Conservation (phyloP, 2,329 filamentous ascomycete genomes). For the Blastomyces silverae region DNA sequence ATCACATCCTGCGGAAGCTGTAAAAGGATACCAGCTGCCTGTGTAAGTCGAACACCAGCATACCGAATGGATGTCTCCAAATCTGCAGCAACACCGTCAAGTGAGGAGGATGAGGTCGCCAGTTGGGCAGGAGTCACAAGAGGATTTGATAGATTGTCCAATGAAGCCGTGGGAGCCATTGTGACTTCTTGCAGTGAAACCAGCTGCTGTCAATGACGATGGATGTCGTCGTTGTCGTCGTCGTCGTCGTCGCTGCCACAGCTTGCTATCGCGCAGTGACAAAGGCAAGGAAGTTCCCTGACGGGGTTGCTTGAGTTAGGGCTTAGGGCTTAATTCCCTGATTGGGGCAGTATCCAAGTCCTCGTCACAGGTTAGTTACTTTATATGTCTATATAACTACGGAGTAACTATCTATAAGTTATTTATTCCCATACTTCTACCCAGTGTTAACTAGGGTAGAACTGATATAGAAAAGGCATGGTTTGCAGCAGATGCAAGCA, state of each 20-base stretch:
- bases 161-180: constrained; percentile 25
- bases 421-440: no score
- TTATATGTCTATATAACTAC: no score
- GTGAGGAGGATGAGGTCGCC: constrained; percentile 38
- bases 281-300: no score
- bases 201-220: background rate
- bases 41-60: constrained; percentile 41
- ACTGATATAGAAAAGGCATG: background rate
- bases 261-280: background rate
- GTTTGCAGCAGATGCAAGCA: background rate
- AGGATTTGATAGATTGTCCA: constrained; percentile 41
- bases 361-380: no score
- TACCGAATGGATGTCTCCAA: constrained; percentile 42
- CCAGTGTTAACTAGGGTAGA: background rate
- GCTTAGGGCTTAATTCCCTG: constrained; percentile 5
- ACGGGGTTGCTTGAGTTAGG: background rate
- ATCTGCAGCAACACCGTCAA: constrained; percentile 39
- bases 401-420: no score
- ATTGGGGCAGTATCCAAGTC: background rate
- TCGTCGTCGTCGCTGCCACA: background rate
- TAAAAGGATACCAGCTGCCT: constrained; percentile 58
- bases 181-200: background rate
- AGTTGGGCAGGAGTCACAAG: constrained; percentile 43
- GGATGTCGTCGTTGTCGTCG: background rate
- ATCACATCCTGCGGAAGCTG: constrained; percentile 79